Evolutionary conservation across 345 rosid genomes (phyloP), one percentile per base, ranked within the genome.

Genomic region (Populus tremula): DNA sequence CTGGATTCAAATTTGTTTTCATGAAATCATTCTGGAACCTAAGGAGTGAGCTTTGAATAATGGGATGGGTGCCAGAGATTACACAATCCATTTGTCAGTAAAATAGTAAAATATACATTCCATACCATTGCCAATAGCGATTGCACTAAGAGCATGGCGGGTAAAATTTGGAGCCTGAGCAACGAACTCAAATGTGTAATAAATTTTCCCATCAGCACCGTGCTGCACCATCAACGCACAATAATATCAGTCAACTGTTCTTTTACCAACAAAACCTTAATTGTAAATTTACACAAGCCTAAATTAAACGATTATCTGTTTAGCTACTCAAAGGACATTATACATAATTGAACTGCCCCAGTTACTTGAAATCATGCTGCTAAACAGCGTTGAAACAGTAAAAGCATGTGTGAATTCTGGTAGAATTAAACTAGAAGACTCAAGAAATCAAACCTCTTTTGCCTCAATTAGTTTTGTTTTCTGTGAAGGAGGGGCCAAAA

Each of bases 151-250:
- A 49, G 97, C 99, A 80, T 95, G 99, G 43, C 99, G 94, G 5
- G 89, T 92, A 74, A 80, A 93, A 89, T 92, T 95, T 82, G 96
- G 96, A 56, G 98, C 96, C 77, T 87, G 88, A 78, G 87, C 93
- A 68, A 90, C 70, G 78, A 93, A 93, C 91, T 95, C 99, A 70
- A 95, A 86, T 70, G 89, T 87, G 81, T 92, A 95, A 81, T 93
- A 92, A 38, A 86, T 78, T 87, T 88, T 91, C 63, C 96, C 98
- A 66, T 95, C 97, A 2, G 80, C 92, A 47, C 90, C 93, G 53
- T 88, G 93, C 98, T 95, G 91, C 74, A 76, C 16, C 80, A 78
- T 35, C 23, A n/a, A 78, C 80, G 69, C 67, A 81, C 77, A 76
- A 43, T 41, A 54, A 17, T n/a, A 39, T 69, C 79, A 70, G n/a